Base-by-base conservation (phyloP, 2,329 filamentous ascomycete genomes). In the Phaeosphaeria sp. region DNA sequence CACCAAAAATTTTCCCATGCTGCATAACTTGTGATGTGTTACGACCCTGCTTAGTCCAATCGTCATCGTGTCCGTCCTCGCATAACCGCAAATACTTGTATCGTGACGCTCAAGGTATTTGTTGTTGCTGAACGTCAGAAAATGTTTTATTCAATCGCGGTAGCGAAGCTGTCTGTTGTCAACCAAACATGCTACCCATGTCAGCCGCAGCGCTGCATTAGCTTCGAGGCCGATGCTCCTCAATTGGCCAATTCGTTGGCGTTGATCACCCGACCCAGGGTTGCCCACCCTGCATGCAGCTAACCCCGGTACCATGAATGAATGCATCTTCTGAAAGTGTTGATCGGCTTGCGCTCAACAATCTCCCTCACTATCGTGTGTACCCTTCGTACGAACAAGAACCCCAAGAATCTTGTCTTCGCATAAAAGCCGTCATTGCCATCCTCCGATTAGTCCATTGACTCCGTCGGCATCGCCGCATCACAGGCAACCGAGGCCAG, bases 401-500 rank as follows among this genome's bases (percentile, higher is more conserved):
- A 49, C 47, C 54, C 42, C 40, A 44, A 51, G 27, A 17, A 30
- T 36, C 30, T 49, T 18, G 17, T 39, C 47, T 39, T 20, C 27
- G 30, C n/a, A 7, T 18, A 20, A 13, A 15, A 48, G 7, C 27
- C 53, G 56, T 61, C 57, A 53, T 57, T 39, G 53, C 59, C 58
- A 62, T 49, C 57, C 39, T 60, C 57, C 58, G 60, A 48, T 61
- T 59, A 56, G 57, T 42, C 51, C 47, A 53, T 55, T 55, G 46
- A 56, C 58, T 39, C 55, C 30, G 30, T 68, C 68, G 69, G 67
- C 56, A 49, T 68, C 57, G 63, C 70, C 67, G 71, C 56, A 63
- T 74, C 73, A 75, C 72, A 69, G 67, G 71, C 64, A 73, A 62
- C 74, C 74, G 72, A 74, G 74, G 74, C 63, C 68, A 60, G 57